Evolutionary conservation across 805 yeast genomes (phyloP).

Genomic region (Scheffersomyces spartinae): DNA sequence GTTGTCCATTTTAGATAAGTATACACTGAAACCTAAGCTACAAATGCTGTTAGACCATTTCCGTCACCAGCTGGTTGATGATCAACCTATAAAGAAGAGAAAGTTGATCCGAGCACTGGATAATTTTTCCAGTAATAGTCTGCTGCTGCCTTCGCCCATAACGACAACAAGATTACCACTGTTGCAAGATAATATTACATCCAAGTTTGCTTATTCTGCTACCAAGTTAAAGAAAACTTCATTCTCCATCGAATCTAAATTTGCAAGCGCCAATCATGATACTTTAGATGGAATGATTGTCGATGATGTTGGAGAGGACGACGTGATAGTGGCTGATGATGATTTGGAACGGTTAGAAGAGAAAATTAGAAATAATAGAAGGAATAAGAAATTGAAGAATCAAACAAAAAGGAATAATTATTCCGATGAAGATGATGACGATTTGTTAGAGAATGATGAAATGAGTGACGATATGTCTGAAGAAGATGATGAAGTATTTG

Average conservation of each 20-base stretch:
- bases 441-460: constrained; percentile 27
- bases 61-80: constrained; percentile 11
- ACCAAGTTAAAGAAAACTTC: too few species aligned
- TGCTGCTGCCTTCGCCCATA: too few species aligned
- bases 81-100: constrained; percentile 5
- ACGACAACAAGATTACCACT: too few species aligned
- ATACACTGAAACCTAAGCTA: constrained; percentile 18
- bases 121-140: too few species aligned
- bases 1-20: constrained; percentile 31
- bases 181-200: too few species aligned
- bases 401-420: constrained; percentile 5
- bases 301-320: constrained; percentile 9
- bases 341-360: constrained; percentile 30
- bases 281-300: constrained; percentile 2
- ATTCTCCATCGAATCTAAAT: too few species aligned
- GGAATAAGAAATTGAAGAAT: constrained; percentile 9
- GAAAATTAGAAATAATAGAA: constrained; percentile 21
- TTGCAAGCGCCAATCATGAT: too few species aligned
- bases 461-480: constrained; percentile 39
- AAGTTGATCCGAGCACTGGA: too few species aligned
- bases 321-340: constrained; percentile 13
- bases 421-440: constrained; percentile 34
- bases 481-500: constrained; percentile 26
- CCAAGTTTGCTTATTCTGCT: too few species aligned
- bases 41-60: constrained; percentile 20